phyloP scores from a whole-genome alignment of 345 rosid species.

The Camelina laxa region DNA sequence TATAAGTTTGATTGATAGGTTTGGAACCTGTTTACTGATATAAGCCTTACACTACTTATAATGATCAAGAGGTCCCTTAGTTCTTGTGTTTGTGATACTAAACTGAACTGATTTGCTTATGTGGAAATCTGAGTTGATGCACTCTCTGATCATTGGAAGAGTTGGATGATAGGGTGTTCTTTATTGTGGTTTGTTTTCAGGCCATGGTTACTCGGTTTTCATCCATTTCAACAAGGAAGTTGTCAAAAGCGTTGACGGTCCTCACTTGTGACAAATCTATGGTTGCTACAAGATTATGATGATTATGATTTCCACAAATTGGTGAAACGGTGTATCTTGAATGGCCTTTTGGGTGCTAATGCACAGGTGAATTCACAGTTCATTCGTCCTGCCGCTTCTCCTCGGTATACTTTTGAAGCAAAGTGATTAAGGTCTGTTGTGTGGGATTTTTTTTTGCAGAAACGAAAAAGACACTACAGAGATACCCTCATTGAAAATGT shows the following conservation, averaged over 20 bases:
- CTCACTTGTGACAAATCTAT: conserved; percentile 72
- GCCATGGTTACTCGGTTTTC: conserved; percentile 85
- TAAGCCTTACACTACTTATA: not conserved
- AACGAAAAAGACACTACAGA: conserved; percentile 60
- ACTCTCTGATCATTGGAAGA: not conserved
- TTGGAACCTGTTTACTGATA: not conserved
- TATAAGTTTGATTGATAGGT: not conserved
- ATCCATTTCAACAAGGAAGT: conserved; percentile 78
- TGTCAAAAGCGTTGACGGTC: conserved; percentile 67
- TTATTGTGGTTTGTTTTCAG: conserved; percentile 46
- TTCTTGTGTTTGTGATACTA: conserved; percentile 8
- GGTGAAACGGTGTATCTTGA: conserved; percentile 59
- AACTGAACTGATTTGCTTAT: conserved; percentile 5
- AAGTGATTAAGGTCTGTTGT: not conserved
- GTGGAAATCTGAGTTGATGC: not conserved
- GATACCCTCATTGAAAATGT: conserved; percentile 64
- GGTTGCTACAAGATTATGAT: conserved; percentile 94
- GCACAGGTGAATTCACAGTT: conserved; percentile 68
- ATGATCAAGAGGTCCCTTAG: not conserved
- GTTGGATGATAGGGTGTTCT: conserved; percentile 3
- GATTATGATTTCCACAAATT: conserved; percentile 75
- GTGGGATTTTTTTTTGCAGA: conserved; percentile 47
- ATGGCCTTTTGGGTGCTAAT: conserved; percentile 62
- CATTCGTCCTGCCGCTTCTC: not conserved
- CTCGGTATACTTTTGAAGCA: not conserved